phyloP scores from a whole-genome alignment of 257 asterid genomes.

The Plectranthus barbatus region DNA sequence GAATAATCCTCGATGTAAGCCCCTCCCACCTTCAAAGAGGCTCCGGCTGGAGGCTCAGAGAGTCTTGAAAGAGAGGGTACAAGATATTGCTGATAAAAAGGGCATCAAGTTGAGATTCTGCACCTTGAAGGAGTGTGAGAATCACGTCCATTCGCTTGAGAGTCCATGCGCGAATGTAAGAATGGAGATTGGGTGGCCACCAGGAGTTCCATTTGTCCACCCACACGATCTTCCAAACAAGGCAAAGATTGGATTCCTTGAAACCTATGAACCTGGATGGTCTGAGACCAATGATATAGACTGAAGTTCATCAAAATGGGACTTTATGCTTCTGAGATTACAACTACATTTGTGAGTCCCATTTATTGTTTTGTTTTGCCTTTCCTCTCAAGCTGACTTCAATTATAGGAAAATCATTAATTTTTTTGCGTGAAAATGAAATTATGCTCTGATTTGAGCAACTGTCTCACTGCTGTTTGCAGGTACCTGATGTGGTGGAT shows the following conservation, averaged over 20 bases:
- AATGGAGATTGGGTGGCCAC: constrained; percentile 98
- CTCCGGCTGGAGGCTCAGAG: constrained; percentile 93
- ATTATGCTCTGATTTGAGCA: not conserved
- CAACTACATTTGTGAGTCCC: constrained; percentile 31
- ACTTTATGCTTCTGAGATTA: constrained; percentile 23
- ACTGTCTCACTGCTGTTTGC: not conserved
- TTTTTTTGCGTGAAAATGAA: not conserved
- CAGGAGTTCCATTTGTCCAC: constrained; percentile 95
- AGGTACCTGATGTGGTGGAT: not conserved
- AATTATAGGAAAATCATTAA: not conserved
- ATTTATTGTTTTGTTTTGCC: not conserved
- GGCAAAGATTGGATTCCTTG: constrained; percentile 96
- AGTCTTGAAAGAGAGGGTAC: constrained; percentile 94
- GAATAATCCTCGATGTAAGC: constrained; percentile 56
- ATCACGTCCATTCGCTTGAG: constrained; percentile 70
- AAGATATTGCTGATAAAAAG: constrained; percentile 92
- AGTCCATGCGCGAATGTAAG: constrained; percentile 79
- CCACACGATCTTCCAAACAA: constrained; percentile 99
- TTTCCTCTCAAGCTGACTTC: not conserved
- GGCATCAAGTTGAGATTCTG: constrained; percentile 95
- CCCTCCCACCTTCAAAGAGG: constrained; percentile 96
- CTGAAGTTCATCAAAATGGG: constrained; percentile 39
- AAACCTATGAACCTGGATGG: constrained; percentile 98
- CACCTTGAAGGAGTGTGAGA: constrained; percentile 89
- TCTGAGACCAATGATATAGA: constrained; percentile 78